A percentile compares a stretch with the other conserved stretches of the same genome.
phyloP scores from a whole-genome alignment of 2,329 filamentous ascomycete genomes.

The Colletotrichum musicola region DNA sequence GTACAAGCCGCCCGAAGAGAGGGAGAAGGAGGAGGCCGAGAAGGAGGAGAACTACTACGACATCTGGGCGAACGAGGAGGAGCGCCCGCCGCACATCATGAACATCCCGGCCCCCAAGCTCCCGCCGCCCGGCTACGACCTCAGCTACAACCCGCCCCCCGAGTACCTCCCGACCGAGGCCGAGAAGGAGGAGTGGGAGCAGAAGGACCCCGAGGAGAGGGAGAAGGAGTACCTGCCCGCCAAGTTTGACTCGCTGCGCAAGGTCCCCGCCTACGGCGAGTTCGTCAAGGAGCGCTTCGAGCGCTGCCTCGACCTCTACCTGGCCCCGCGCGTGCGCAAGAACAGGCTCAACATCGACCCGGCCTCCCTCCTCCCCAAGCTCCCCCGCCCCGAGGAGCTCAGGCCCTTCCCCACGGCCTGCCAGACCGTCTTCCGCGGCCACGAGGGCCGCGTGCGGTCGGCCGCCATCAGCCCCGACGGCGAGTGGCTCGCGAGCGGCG shows the following conservation, averaged over 20 bases:
- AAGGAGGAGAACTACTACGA: slow-evolving; percentile 83
- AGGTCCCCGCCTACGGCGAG: slow-evolving; percentile 88
- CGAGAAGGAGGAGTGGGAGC: slow-evolving; percentile 88
- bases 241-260: slow-evolving; percentile 85
- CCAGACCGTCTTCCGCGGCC: slow-evolving; percentile 87
- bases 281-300: slow-evolving; percentile 98
- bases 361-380: slow-evolving; percentile 89
- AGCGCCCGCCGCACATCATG: slow-evolving; percentile 88
- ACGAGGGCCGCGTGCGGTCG: slow-evolving; percentile 88
- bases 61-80: slow-evolving; percentile 93
- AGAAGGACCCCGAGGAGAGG: slow-evolving; percentile 88
- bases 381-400: slow-evolving; percentile 92
- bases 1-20: slow-evolving; percentile 80
- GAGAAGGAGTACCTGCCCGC: slow-evolving; percentile 90
- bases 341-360: slow-evolving; percentile 98
- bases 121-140: slow-evolving; percentile 91
- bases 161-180: slow-evolving; percentile 92
- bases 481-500: slow-evolving; percentile 88
- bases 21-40: slow-evolving; percentile 77
- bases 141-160: slow-evolving; percentile 95
- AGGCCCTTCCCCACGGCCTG: slow-evolving; percentile 95
- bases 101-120: slow-evolving; percentile 95
- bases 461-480: slow-evolving; percentile 88
- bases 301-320: slow-evolving; percentile 92
- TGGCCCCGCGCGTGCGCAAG: slow-evolving; percentile 90